A percentile compares a stretch with the other conserved stretches of the same genome.
Conservation (phyloP, 2,329 filamentous ascomycete genomes). For the Dactylellina haptotyla region DNA sequence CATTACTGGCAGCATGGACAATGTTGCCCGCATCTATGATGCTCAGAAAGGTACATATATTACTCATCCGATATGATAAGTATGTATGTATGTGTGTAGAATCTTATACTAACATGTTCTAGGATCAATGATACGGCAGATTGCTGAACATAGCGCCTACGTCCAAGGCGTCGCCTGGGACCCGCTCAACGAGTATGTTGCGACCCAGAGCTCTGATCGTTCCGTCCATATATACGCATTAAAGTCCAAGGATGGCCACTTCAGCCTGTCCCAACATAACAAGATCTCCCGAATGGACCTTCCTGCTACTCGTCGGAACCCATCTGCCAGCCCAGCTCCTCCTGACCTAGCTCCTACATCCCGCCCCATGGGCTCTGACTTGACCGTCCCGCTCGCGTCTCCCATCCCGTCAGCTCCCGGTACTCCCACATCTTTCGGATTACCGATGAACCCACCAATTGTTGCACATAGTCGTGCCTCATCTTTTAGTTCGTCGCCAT, state of each 20-base stretch:
- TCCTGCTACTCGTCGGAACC: conserved; percentile 82
- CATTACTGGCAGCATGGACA: conserved; percentile 99
- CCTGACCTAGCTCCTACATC: conserved; percentile 77
- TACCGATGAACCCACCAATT: conserved; percentile 96
- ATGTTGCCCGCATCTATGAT: conserved; percentile 96
- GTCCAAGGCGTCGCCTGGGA: conserved; percentile 99
- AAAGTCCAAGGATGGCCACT: conserved; percentile 95
- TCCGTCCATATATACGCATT: conserved; percentile 97
- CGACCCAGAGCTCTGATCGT: conserved; percentile 96
- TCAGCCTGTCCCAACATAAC: conserved; percentile 79
- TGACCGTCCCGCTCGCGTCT: conserved; percentile 74
- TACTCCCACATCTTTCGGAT: conserved; percentile 85
- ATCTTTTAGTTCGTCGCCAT: conserved; percentile 82
- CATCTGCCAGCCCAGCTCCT: conserved; percentile 90
- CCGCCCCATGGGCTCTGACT: conserved; percentile 65
- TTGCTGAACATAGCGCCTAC: conserved; percentile 97
- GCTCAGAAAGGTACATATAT: conserved; percentile 78
- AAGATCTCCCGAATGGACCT: conserved; percentile 92
- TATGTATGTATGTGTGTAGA: conserved; percentile 1
- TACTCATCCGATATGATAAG: not conserved
- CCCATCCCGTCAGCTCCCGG: conserved; percentile 91
- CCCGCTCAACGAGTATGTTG: conserved; percentile 95
- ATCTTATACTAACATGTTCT: not conserved
- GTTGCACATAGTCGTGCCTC: conserved; percentile 93
- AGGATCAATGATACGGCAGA: conserved; percentile 82